Conservation (phyloP, 352 stramenopile species). For the Bremia lactucae region DNA sequence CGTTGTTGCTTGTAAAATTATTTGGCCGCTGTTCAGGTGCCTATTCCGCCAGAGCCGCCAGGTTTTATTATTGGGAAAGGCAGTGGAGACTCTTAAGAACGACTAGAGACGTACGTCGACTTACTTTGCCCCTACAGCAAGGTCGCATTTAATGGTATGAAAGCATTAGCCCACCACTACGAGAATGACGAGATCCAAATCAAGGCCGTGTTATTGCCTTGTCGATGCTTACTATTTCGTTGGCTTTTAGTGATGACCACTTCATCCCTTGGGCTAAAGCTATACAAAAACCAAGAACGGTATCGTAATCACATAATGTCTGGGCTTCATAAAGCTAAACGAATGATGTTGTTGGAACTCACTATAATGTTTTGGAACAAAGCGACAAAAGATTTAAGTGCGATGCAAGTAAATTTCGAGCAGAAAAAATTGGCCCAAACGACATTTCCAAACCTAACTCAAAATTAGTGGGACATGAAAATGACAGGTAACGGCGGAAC, state of each 20-base stretch:
- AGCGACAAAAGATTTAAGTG: conserved; percentile 46
- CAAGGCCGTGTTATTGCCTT: conserved; percentile 58
- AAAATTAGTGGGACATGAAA: conserved; percentile 44
- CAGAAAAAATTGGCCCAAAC: conserved; percentile 44
- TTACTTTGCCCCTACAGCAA: conserved; percentile 67
- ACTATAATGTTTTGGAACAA: conserved; percentile 59
- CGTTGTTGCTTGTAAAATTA: conserved; percentile 10
- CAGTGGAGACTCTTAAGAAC: conserved; percentile 33
- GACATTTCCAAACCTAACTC: conserved; percentile 41
- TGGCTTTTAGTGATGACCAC: conserved; percentile 31
- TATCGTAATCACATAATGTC: too few relatives aligned
- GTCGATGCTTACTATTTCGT: conserved; percentile 46
- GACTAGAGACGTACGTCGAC: conserved; percentile 74
- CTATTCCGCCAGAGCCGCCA: conserved; percentile 40
- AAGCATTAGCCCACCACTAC: conserved; percentile 50
- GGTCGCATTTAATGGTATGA: conserved; percentile 47
- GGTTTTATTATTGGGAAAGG: conserved; percentile 58
- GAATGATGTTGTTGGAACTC: neutral
- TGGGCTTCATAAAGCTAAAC: too few relatives aligned
- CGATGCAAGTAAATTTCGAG: conserved; percentile 48
- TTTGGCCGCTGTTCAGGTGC: conserved; percentile 29
- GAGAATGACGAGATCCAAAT: conserved; percentile 40
- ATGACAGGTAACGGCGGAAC: conserved; percentile 69
- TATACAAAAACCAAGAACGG: conserved; percentile 55
- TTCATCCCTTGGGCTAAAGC: conserved; percentile 55